Evolutionary conservation across 2,329 filamentous ascomycete genomes (phyloP).

Genomic region (Aspergillus eucalypticola): DNA sequence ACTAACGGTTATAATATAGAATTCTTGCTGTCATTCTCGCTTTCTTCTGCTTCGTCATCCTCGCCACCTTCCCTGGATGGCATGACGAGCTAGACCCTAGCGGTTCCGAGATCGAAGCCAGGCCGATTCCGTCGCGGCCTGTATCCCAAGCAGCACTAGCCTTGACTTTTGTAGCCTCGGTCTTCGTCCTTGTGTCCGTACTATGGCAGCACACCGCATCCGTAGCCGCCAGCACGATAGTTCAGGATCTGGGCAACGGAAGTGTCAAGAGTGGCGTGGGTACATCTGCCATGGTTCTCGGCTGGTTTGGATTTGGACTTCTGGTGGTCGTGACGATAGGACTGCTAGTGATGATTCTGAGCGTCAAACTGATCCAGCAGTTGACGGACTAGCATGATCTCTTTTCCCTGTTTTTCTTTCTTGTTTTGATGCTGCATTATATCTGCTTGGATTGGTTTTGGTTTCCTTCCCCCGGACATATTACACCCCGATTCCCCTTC

Average conservation of each 20-base stretch:
- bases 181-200: constrained; percentile 67
- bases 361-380: constrained; percentile 75
- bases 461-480: constrained; percentile 4
- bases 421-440: not conserved
- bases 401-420: not conserved
- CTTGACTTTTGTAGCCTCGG: constrained; percentile 75
- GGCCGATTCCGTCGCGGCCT: constrained; percentile 87
- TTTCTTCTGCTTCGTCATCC: constrained; percentile 90
- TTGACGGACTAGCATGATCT: constrained; percentile 43
- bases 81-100: constrained; percentile 82
- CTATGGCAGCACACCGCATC: constrained; percentile 80
- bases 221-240: constrained; percentile 89
- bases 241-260: constrained; percentile 88
- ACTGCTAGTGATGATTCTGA: constrained; percentile 92
- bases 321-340: constrained; percentile 96
- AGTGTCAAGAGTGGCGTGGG: constrained; percentile 84
- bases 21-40: constrained; percentile 98
- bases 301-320: constrained; percentile 94
- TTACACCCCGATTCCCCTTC: not conserved
- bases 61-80: constrained; percentile 97
- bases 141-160: constrained; percentile 91
- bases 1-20: constrained; percentile 46
- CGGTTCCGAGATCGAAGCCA: constrained; percentile 85
- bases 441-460: constrained; percentile 6
- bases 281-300: constrained; percentile 93